Base-by-base conservation (phyloP, 2,329 filamentous ascomycete species). In the Xylariaceae sp. region DNA sequence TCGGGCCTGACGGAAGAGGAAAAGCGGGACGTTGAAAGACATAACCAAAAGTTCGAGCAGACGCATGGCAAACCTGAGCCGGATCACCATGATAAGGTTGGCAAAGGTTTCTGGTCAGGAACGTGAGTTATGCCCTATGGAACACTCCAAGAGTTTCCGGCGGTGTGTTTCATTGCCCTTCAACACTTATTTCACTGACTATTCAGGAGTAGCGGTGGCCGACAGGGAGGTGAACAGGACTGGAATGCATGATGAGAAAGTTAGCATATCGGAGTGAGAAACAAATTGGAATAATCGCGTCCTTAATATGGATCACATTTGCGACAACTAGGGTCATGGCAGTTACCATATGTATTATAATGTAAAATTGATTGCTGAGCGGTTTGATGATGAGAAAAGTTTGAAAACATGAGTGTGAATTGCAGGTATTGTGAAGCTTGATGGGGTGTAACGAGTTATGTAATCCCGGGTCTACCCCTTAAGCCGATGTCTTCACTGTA, bases 21-120 rank as follows among this genome's bases (percentile, higher is more conserved):
- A 68, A 73, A 77, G 66, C 71, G 70, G 43, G 80, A 84, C 68
- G 81, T 84, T 12, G 75, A 82, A 50, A 65, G 74, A 68, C 82
- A 85, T 64, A 85, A 85, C 56, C 59, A 58, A 59, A 79, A 84
- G 0, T 84, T 85, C 65, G 78, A 78, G 47, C 64, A 74, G 61
- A 76, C 76, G 58, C 76, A 84, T 62, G 81, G 80, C 54, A 72
- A 68, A 9, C 73, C 75, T 0, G 62, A 68, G 4, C 44, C 60
- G 2, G 76, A 76, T 0, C 69, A 64, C 1, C 67, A 71, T 1
- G 78, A 82, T 55, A 78, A 78, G 69, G 80, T 84, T 2, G 71
- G 80, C 55, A 77, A 78, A 66, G 76, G 74, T 19, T 85, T 79
- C 58, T 84, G 80, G 79, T 70, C 58, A 53, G 71, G 71, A 65